Base-by-base conservation (phyloP, 345 rosid species). In the Lepidium sativum region DNA sequence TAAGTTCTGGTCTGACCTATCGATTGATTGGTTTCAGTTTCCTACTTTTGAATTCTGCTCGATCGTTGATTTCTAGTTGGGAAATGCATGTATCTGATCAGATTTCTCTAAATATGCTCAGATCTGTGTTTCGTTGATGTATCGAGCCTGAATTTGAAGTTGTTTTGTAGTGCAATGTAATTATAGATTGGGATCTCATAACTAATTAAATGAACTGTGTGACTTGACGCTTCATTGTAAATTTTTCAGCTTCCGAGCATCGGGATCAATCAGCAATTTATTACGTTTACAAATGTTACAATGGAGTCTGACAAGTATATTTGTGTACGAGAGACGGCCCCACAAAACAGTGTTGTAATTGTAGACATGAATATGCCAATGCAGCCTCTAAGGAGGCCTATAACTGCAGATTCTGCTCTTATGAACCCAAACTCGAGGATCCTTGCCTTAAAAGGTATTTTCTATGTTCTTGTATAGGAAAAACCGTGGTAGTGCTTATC, bases 261-360 rank as follows among this genome's bases (percentile, higher is more conserved):
- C 50, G 96, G 96, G 60, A 91, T 91, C 69, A 81, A 78, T 71
- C 87, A 80, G 41, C 87, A 87, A 60, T 91, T 87, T 68, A 86
- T 91, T 41, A 84, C 83, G 39, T 87, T 90, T 63, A 86, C 95
- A 10, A 79, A 87, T 59, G 89, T 91, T 35, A 91, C 96, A 0
- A 87, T 83, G 91, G 97, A 87, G 55, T 87, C 97, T 4, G 92
- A 91, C 43, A 91, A 86, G 81, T 90, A 83, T 27, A 91, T 91
- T 20, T 91, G 92, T 61, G 96, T 91, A 37, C 78, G 91, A 67
- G 96, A 91, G 77, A 91, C 96, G 14, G 68, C 96, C 13, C 91
- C 91, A 0, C 95, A 87, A 65, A 86, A 86, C 51, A 87, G 89
- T 62, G 92, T 87, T 37, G 96, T 87, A 12, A 83, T 91, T 56